Evolutionary conservation across 495 filamentous ascomycete genomes (phyloP).

Genomic region (Rhizodiscina lignyota): DNA sequence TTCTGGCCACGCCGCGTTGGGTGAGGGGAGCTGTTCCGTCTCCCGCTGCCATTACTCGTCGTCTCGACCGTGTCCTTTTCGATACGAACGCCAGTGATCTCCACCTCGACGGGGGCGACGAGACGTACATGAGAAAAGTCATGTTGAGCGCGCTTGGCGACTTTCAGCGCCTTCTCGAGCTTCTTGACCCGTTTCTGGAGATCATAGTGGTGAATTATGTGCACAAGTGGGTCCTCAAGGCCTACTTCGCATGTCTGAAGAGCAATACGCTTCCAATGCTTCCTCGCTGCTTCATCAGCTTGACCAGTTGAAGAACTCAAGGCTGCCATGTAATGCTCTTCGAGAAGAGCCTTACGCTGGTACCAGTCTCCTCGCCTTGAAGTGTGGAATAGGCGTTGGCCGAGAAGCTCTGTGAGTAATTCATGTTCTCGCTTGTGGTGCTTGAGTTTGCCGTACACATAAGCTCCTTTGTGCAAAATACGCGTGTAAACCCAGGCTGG

Average conservation of each 20-base stretch:
- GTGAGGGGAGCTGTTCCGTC: slow-evolving; percentile 6
- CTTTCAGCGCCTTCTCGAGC: slow-evolving; percentile 66
- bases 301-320: slow-evolving; percentile 33
- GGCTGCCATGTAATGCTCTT: slow-evolving; percentile 84
- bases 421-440: slow-evolving; percentile 61
- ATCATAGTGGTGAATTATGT: slow-evolving; percentile 85
- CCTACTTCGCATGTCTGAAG: slow-evolving; percentile 73
- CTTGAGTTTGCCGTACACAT: slow-evolving; percentile 72
- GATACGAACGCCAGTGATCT: slow-evolving; percentile 59
- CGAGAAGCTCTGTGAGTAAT: slow-evolving; percentile 58
- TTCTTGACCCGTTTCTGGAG: slow-evolving; percentile 84
- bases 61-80: slow-evolving; percentile 25
- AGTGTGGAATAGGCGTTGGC: slow-evolving; percentile 69
- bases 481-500: slow-evolving; percentile 89
- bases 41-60: slow-evolving; percentile 1
- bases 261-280: slow-evolving; percentile 68
- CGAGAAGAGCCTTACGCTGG: slow-evolving; percentile 81
- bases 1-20: slow-evolving; percentile 42
- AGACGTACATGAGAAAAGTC: slow-evolving; percentile 80
- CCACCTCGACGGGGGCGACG: slow-evolving; percentile 54
- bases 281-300: slow-evolving; percentile 29
- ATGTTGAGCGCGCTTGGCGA: slow-evolving; percentile 78
- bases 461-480: slow-evolving; percentile 73
- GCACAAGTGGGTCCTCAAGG: slow-evolving; percentile 72
- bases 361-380: slow-evolving; percentile 85